Evolutionary conservation across 805 yeast genomes (phyloP), one percentile per base, ranked within the genome.

Genomic region (Lipomyces mesembrius): DNA sequence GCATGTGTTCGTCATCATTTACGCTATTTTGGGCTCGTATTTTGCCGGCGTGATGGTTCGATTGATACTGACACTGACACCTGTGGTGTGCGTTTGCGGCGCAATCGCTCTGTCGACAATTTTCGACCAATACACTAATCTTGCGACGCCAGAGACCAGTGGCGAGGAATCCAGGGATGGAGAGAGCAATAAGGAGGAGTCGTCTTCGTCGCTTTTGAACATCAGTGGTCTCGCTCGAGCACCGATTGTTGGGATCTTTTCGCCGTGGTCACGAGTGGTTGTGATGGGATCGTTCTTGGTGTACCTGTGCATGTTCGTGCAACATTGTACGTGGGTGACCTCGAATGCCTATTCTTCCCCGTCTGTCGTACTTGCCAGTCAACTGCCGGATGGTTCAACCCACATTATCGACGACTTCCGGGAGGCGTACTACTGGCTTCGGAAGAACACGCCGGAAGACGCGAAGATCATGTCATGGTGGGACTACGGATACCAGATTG

Each of bases 11-110:
- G 87, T 96, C 69, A 88, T 95, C 73, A 91, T 92, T 62, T 95
- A 95, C 79, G 84, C 93, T 29, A 96, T 96, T n/a, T 83, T 96
- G 71, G 95, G 95, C 75, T 90, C 97, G 8, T 95, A 95, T 79
- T 95, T 95, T 79, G 97, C 99, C 1, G 99, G 99, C 77, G 99
- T 95, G 64, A 95, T 95, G 99, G 95, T 95, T 66, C 90, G 99
- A 81, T 84, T 95, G 78, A 94, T 96, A 96, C 83, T 95, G 76
- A 95, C 99, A 51, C 83, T 95, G 78, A 95, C 99, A 32, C 99
- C 99, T 27, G 87, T 96, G 67, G 90, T 95, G 63, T 95, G 98
- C 85, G 97, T 94, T 56, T 83, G 92, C 71, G 97, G 90, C 62
- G 98, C 96, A 52, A 85, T 96, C 72, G 92, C 98, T 2, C 75